Evolutionary conservation across 2,329 filamentous ascomycete species (phyloP).

Genomic region (Aspergillus fumigatiaffinis): DNA sequence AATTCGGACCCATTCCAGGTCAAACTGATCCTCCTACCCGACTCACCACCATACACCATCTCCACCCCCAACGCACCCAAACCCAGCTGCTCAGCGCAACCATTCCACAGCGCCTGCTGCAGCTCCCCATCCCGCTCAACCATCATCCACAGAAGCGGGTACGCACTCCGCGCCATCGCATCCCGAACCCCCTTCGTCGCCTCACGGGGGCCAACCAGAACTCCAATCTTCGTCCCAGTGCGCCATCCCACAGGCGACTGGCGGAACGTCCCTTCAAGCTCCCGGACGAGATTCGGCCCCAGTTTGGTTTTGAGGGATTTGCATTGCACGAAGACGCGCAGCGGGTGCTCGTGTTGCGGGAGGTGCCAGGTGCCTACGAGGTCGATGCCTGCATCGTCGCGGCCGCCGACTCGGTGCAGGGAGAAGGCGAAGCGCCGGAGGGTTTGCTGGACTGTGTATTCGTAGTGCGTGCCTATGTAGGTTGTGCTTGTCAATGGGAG

Average conservation of each 20-base stretch:
- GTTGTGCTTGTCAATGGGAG: slow-evolving; percentile 37
- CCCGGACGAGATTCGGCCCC: slow-evolving; percentile 42
- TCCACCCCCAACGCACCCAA: slow-evolving; percentile 38
- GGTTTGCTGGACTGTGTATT: slow-evolving; percentile 41
- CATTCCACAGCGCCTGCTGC: slow-evolving; percentile 45
- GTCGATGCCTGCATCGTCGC: slow-evolving; percentile 45
- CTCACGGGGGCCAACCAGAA: slow-evolving; percentile 65
- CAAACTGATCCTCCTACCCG: slow-evolving; percentile 21
- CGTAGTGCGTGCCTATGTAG: slow-evolving; percentile 46
- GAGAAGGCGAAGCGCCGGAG: slow-evolving; percentile 39
- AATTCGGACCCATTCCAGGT: slow-evolving; percentile 37
- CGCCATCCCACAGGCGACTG: slow-evolving; percentile 72
- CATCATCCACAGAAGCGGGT: slow-evolving; percentile 65
- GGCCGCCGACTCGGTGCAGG: slow-evolving; percentile 43
- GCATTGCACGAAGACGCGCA: slow-evolving; percentile 46
- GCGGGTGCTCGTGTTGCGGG: slow-evolving; percentile 27
- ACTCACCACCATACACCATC: slow-evolving; percentile 26
- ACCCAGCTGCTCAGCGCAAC: slow-evolving; percentile 35
- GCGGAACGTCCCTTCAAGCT: slow-evolving; percentile 63
- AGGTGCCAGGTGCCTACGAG: slow-evolving; percentile 45
- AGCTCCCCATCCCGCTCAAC: slow-evolving; percentile 36
- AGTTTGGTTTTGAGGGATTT: slow-evolving; percentile 43
- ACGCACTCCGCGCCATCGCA: slow-evolving; percentile 61
- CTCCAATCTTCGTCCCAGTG: slow-evolving; percentile 60
- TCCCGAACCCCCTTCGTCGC: slow-evolving; percentile 77